These are phyloP conservation scores for Claviceps humidiphila DNA, from an alignment of 2,329 filamentous ascomycete genomes.

Conservation along the genomic window DNA sequence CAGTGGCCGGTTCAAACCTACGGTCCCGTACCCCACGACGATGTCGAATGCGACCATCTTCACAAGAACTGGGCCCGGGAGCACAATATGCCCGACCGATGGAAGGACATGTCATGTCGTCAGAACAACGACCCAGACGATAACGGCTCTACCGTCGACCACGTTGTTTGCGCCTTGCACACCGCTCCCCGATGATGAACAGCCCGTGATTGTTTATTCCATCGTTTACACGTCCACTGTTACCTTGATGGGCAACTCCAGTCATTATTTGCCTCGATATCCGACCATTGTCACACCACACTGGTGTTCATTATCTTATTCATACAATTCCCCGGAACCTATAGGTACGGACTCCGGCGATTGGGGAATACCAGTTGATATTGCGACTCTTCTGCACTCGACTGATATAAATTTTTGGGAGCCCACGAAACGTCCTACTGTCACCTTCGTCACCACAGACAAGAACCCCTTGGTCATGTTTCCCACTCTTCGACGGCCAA, in stretches of 20 bases:
- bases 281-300: conserved; percentile 25
- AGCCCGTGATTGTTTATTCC: conserved; percentile 26
- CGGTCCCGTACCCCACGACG: background rate
- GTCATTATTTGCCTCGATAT: conserved; percentile 33
- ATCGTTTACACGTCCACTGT: conserved; percentile 36
- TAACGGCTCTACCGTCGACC: conserved; percentile 2
- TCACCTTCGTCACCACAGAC: conserved; percentile 38
- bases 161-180: conserved; percentile 19
- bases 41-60: background rate
- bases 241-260: conserved; percentile 32
- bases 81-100: background rate
- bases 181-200: conserved; percentile 11
- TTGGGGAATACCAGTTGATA: background rate
- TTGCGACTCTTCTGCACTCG: background rate
- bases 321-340: background rate
- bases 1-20: background rate
- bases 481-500: conserved; percentile 24
- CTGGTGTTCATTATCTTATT: conserved; percentile 16
- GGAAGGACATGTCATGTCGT: background rate
- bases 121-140: background rate
- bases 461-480: conserved; percentile 40
- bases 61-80: background rate
- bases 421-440: background rate
- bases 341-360: background rate
- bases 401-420: background rate